Evolutionary conservation across 1,139 yeast species (phyloP).

Genomic region (Geotrichum restrictum): DNA sequence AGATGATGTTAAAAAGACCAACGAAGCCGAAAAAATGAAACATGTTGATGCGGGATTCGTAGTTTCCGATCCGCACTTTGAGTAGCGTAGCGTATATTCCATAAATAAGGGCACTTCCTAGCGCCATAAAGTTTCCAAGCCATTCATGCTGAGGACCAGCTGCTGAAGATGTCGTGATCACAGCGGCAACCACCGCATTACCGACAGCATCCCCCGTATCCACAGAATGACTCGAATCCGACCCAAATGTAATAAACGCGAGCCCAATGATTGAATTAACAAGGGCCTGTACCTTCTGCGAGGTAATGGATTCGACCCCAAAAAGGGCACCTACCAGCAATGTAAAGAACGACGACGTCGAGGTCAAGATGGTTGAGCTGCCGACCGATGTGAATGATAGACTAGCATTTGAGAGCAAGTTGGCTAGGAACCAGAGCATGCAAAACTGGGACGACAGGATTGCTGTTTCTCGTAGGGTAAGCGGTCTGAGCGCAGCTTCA

Average conservation of each 20-base stretch:
- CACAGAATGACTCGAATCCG: slow-evolving; percentile 26
- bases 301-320: slow-evolving; percentile 64
- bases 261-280: slow-evolving; percentile 75
- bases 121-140: slow-evolving; percentile 74
- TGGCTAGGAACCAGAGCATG: slow-evolving; percentile 83
- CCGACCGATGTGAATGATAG: slow-evolving; percentile 86
- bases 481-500: slow-evolving; percentile 10
- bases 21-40: slow-evolving; percentile 91
- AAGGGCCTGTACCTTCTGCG: slow-evolving; percentile 63
- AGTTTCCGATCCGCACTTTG: slow-evolving; percentile 61
- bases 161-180: too few species aligned
- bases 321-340: slow-evolving; percentile 72
- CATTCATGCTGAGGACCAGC: slow-evolving; percentile 31
- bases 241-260: slow-evolving; percentile 37
- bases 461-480: slow-evolving; percentile 40
- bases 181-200: slow-evolving; percentile 26
- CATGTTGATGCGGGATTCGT: slow-evolving; percentile 71
- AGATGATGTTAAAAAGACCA: slow-evolving; percentile 70
- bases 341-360: slow-evolving; percentile 91
- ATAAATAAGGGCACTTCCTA: slow-evolving; percentile 78
- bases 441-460: slow-evolving; percentile 74
- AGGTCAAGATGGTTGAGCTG: slow-evolving; percentile 84
- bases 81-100: slow-evolving; percentile 88
- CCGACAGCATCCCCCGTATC: slow-evolving; percentile 29
- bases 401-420: slow-evolving; percentile 82